Percentiles rank a stretch among this genome's conserved stretches.
phyloP scores from a whole-genome alignment of 129 eudicot genomes.

The Flaveria robusta region DNA sequence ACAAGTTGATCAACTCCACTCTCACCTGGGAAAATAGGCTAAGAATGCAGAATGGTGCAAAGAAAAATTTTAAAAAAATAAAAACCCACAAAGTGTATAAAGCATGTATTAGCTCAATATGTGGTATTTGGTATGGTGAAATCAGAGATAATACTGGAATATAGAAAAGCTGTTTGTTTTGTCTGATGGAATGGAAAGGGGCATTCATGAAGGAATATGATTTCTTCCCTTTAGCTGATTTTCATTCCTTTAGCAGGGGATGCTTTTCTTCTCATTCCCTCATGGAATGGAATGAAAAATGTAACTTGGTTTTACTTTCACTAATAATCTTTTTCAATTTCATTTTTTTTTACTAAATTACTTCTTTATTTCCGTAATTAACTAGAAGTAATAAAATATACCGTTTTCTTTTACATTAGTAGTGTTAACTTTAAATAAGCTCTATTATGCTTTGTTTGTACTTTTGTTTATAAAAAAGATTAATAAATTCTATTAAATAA shows the following conservation, averaged over 20 bases:
- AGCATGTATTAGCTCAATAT: not conserved
- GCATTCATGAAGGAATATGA: not conserved
- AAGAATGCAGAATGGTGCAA: constrained; percentile 25
- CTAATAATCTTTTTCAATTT: not conserved
- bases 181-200: not conserved
- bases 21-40: constrained; percentile 79
- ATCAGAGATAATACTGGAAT: not conserved
- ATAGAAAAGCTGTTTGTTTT: not conserved
- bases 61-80: not conserved
- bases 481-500: not conserved
- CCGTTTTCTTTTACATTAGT: not conserved
- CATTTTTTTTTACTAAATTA: not conserved
- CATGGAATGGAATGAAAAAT: not conserved
- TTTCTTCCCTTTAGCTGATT: not conserved
- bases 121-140: constrained; percentile 8
- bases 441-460: not conserved
- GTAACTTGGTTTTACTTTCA: not conserved
- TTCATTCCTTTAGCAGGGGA: not conserved
- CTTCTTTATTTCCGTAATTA: not conserved
- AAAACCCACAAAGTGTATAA: not conserved
- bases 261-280: not conserved
- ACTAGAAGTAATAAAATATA: not conserved
- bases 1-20: constrained; percentile 84
- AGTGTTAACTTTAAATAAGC: not conserved
- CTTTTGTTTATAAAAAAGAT: not conserved